These are phyloP conservation scores for Artemisia tridentata DNA, from an alignment of 129 eudicot species.

Conservation along the genomic window DNA sequence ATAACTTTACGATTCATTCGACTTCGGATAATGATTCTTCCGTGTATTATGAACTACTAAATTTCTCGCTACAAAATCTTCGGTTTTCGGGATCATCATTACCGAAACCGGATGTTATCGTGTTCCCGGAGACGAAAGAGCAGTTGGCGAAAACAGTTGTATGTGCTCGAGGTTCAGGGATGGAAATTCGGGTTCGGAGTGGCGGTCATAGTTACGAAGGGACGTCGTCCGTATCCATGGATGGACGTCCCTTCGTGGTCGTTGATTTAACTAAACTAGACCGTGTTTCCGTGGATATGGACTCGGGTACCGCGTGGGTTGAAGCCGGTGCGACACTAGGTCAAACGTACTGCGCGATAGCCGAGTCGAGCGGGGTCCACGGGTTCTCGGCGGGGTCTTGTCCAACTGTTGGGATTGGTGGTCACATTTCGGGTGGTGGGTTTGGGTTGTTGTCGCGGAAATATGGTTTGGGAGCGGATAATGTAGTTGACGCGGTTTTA, in stretches of 20 bases:
- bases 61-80: conserved; percentile 70
- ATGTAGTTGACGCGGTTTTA: conserved; percentile 63
- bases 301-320: conserved; percentile 61
- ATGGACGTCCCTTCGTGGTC: conserved; percentile 51
- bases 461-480: conserved; percentile 78
- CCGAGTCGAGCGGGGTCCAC: conserved; percentile 37
- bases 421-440: conserved; percentile 84
- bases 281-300: conserved; percentile 47
- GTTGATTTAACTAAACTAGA: conserved; percentile 63
- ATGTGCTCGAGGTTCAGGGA: conserved; percentile 37
- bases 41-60: conserved; percentile 41
- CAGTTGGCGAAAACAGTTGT: conserved; percentile 40
- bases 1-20: conserved; percentile 48
- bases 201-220: conserved; percentile 95
- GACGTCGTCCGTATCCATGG: conserved; percentile 39
- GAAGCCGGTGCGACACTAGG: conserved; percentile 91
- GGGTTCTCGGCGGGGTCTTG: conserved; percentile 84
- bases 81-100: conserved; percentile 33
- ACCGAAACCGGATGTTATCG: conserved; percentile 66
- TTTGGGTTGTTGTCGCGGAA: conserved; percentile 69
- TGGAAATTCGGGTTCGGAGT: conserved; percentile 58
- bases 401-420: conserved; percentile 81
- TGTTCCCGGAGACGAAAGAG: conserved; percentile 57
- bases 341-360: conserved; percentile 50
- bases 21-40: conserved; percentile 27